Evolutionary conservation across 768 basidiomycete species (phyloP), one percentile per base, ranked within the genome.

Genomic region (Tephrocybe sp.): DNA sequence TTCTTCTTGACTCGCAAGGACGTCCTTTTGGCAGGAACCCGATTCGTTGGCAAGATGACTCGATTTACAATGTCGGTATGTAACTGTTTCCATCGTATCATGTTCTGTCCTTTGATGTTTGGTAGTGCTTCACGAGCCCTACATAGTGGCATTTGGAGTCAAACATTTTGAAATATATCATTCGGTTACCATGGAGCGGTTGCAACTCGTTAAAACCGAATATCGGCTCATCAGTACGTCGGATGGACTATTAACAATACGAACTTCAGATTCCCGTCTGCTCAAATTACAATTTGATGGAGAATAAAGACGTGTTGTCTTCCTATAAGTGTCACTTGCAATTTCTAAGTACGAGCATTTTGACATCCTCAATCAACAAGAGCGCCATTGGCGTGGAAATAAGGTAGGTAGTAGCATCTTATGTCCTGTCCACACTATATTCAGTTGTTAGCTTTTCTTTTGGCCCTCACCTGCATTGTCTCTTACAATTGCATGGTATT

Each of bases 121-220:
- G 22, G 14, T 61, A 91, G 89, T 85, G 2, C 73, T 89, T 22
- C 84, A 83, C 58, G 87, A 85, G 64, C 89, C 89, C 0, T 91
- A 87, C 60, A 79, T 92, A 19, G 71, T 92, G 40, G 89, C 85
- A 1, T 87, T 92, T 62, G 85, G 88, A 57, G 77, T 82, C 7
- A 83, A 77, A 7, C 89, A 87, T 57, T 77, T 91, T 58, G 89
- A 91, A 63, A 82, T 92, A 23, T 80, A 84, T 32, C 77, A 90
- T 60, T 80, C 90, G 22, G 82, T 86, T 57, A 83, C 80, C 0
- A 84, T 85, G 14, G 68, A 74, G 19, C 75, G 88, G 58, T 77
- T 83, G 34, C 89, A 91, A 68, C 83, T 85, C 59, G 84, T 89
- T 41, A 74, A 81, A 49, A 82, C 83, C 54, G 45, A 41, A 7